A percentile compares a stretch with the other conserved stretches of the same genome.
Conservation (phyloP, 305 asterid genomes). For the Stenogyne calaminthoides region DNA sequence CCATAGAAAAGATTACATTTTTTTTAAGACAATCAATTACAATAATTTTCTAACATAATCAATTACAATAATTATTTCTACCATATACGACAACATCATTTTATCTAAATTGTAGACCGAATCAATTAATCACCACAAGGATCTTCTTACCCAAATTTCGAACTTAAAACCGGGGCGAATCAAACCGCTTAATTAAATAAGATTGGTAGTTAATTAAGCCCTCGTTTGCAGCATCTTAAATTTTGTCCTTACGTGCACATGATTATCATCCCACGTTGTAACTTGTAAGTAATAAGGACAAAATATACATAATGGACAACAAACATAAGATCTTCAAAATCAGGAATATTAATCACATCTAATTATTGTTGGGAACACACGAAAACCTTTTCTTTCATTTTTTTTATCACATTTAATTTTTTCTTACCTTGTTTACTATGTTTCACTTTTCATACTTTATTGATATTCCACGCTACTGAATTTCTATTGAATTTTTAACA, state of each 20-base stretch:
- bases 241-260: constrained; percentile 26
- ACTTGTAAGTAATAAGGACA: constrained; percentile 13
- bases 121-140: too few relatives aligned
- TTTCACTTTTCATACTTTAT: too few relatives aligned
- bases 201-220: not conserved
- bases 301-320: constrained; percentile 18
- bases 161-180: too few relatives aligned
- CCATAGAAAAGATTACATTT: not conserved
- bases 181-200: not conserved
- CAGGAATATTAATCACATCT: not conserved
- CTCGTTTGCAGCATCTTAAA: constrained; percentile 10
- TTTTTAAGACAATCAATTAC: too few relatives aligned
- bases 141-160: too few relatives aligned
- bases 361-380: not conserved
- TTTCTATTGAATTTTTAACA: too few relatives aligned
- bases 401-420: not conserved
- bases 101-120: too few relatives aligned
- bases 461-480: too few relatives aligned
- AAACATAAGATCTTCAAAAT: constrained; percentile 20
- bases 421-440: too few relatives aligned
- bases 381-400: not conserved
- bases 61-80: too few relatives aligned
- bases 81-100: too few relatives aligned
- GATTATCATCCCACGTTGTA: constrained; percentile 26
- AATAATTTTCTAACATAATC: too few relatives aligned